Evolutionary conservation across 768 basidiomycete species (phyloP).

Genomic region (Lactarius sanguifluus): DNA sequence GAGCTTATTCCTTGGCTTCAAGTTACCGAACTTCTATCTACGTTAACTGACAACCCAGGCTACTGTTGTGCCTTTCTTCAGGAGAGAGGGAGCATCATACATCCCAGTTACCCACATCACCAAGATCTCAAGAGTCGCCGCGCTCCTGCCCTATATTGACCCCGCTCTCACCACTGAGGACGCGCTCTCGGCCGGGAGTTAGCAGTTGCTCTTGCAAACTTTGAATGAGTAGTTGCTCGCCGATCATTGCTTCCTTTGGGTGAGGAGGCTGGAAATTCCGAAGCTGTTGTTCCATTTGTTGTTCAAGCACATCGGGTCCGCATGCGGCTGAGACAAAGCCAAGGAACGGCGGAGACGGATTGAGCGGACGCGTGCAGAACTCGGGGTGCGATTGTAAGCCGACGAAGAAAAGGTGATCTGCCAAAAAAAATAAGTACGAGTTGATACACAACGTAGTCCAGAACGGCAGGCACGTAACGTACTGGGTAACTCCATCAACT

Average conservation of each 20-base stretch:
- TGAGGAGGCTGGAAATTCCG: conserved; percentile 69
- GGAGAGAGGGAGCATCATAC: not conserved
- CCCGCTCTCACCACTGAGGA: conserved; percentile 20
- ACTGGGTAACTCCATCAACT: conserved; percentile 87
- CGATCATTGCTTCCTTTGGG: conserved; percentile 70
- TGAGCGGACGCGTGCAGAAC: conserved; percentile 96
- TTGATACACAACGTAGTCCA: conserved; percentile 6
- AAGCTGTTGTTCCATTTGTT: conserved; percentile 70
- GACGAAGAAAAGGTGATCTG: conserved; percentile 93
- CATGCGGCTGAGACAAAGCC: conserved; percentile 88
- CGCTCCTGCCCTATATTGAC: not conserved
- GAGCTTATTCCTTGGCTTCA: not conserved
- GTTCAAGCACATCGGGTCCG: conserved; percentile 53
- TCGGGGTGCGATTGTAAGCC: conserved; percentile 97
- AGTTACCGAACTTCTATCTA: not conserved
- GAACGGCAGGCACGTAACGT: conserved; percentile 34
- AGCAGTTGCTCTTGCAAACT: conserved; percentile 31
- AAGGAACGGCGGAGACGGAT: conserved; percentile 96
- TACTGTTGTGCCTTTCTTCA: not conserved
- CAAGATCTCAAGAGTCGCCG: not conserved
- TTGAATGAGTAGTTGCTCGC: conserved; percentile 55
- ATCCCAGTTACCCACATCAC: not conserved
- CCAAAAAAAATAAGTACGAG: not conserved
- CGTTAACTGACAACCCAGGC: not conserved
- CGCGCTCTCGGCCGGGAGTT: conserved; percentile 23